Base-by-base conservation (phyloP, 345 rosid genomes). In the Pugionium dolabratum region DNA sequence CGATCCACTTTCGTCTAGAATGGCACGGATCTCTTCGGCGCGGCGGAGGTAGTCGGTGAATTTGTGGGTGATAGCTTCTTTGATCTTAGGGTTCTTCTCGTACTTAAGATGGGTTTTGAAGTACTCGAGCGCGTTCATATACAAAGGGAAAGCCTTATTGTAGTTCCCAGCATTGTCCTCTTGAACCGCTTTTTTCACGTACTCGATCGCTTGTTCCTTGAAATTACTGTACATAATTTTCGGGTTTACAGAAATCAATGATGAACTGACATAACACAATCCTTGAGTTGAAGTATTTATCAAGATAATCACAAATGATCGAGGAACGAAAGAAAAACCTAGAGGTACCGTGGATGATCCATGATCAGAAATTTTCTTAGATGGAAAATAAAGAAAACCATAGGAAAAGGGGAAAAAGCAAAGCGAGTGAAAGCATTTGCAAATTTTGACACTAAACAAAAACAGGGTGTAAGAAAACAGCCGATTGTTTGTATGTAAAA, bases 101-200 rank as follows among this genome's bases (percentile, higher is more conserved):
- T 91, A 91, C 81, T 91, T 88, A 69, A 91, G 78, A 70, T 91
- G 96, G 71, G 91, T 86, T 48, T 80, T 85, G 77, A 91, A 91
- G 85, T 91, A 88, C 70, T 88, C 97, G 37, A 91, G 84, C 4
- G 96, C 96, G 78, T 86, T 91, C 96, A 82, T 91, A 74, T 91
- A 91, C 29, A 91, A 63, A 62, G 89, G 93, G 66, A 91, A 88
- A 36, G 97, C 97, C 71, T 81, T 91, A 11, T 79, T 74, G 80
- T 85, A 88, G 72, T 91, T 91, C 26, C 97, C 97, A 2, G 84
- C 93, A 79, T 91, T 85, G 43, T 91, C 97, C 58, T 86, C 96
- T n/a, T 75, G 78, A 2, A 91, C 97, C 7, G 97, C 97, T 73
- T 91, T 93, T 76, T 83, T 85, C 54, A 85, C 97, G 76, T 85